Evolutionary conservation across 2,329 filamentous ascomycete species (phyloP), one percentile per base, ranked within the genome.

Genomic region (Knufia fluminis): DNA sequence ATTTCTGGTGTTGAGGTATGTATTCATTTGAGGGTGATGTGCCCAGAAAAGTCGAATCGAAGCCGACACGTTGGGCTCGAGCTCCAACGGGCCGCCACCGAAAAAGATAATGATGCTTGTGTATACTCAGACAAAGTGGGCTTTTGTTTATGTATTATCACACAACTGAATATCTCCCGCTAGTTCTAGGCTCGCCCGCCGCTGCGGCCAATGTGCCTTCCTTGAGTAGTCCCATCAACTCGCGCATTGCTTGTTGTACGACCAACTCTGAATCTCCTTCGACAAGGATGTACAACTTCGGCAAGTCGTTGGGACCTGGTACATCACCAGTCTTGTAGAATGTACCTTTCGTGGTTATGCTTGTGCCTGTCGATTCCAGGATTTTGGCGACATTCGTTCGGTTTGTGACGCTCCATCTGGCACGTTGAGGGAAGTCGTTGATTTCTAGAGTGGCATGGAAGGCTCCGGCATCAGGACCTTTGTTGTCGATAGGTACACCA

Each of bases 401-500:
- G 67, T 98, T 98, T 33, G 92, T 98, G 70, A 98, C 92, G 9
- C 89, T 91, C 92, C 92, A 98, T 60, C 92, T 81, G 56, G 92
- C 92, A 74, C 96, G 97, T 66, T 98, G 92, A 28, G 92, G 92
- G 68, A 97, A 97, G 69, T 98, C 92, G 68, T 98, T 98, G 78
- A 98, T 98, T 68, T 97, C 92, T 54, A 98, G 76, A 3, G 91
- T 97, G 14, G 92, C 90, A 66, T 98, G 92, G 76, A 89, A 98
- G 0, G 90, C 89, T 46, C 92, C 92, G 2, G 92, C 92, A 66
- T 98, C 92, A 0, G 92, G 92, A 1, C 92, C 92, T 68, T 96
- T 96, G 71, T 98, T 98, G 72, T 98, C 92, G 64, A 96, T 94
- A 6, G 92, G 89, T 54, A 94, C 90, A 12, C 92, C 92, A 3